A percentile compares a stretch with the other conserved stretches of the same genome.
Evolutionary conservation across 495 filamentous ascomycete genomes (phyloP).

Genomic region (Daldinia vernicosa): DNA sequence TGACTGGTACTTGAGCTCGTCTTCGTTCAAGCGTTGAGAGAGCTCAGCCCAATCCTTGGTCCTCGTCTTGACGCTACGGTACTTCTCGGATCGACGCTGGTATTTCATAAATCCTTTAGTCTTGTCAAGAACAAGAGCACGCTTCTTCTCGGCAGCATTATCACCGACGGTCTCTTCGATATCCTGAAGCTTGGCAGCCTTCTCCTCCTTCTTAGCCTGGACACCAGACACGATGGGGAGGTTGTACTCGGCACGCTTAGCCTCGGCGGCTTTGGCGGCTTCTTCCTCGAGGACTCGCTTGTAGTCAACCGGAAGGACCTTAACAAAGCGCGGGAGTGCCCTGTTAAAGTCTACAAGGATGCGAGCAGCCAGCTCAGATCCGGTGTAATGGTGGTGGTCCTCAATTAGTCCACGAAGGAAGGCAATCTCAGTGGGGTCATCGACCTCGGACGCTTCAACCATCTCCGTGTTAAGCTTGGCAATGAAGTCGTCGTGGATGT

Average conservation of each 20-base stretch:
- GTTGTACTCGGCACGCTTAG: constrained; percentile 82
- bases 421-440: constrained; percentile 92
- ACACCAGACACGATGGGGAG: constrained; percentile 80
- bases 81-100: constrained; percentile 92
- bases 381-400: constrained; percentile 99
- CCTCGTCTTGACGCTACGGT: constrained; percentile 84
- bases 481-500: constrained; percentile 90
- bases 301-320: constrained; percentile 95
- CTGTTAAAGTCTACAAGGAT: constrained; percentile 97
- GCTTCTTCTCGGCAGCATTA: constrained; percentile 86
- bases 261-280: constrained; percentile 82
- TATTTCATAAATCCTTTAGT: constrained; percentile 99
- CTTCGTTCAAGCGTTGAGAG: constrained; percentile 86
- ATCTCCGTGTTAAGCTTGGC: constrained; percentile 98
- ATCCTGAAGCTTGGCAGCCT: constrained; percentile 86
- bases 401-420: constrained; percentile 94
- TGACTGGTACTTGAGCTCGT: constrained; percentile 98
- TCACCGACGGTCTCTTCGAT: constrained; percentile 95
- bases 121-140: constrained; percentile 94
- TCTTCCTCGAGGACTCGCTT: constrained; percentile 93
- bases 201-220: constrained; percentile 68
- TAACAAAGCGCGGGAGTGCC: constrained; percentile 90
- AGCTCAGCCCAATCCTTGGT: constrained; percentile 96
- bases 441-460: constrained; percentile 90
- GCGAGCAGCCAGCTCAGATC: constrained; percentile 94